Base-by-base conservation (phyloP, 768 basidiomycete species). In the Strobilomyces dryophilus region DNA sequence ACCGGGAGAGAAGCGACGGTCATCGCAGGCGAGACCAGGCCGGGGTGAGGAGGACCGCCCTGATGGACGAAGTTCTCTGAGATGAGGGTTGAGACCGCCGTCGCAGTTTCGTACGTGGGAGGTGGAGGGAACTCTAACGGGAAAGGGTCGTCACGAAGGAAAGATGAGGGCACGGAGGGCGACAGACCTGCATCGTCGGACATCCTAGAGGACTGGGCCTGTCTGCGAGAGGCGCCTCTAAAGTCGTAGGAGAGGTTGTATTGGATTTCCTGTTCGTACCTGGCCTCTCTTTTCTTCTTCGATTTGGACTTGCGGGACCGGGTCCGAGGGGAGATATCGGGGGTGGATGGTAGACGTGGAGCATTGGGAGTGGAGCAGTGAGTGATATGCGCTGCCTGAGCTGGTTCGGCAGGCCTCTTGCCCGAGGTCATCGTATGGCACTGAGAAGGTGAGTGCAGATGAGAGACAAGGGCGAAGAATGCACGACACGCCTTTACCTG, bases 121-220 rank as follows among this genome's bases (percentile, higher is more conserved):
- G 89, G 88, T 12, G 89, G 89, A 8, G 84, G 85, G 62, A 85
- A 86, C 63, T 87, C 79, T 66, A 12, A 24, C 74, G 69, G 29
- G 24, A 74, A 70, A 27, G 56, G 43, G 27, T 54, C 37, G 57
- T 48, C 42, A 54, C 7, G 47, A 54, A 46, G n/a, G 17, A 24
- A 26, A 26, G 41, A 10, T 20, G 31, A 8, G 47, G 8, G 49
- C 4, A 45, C 2, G 32, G 36, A 45, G 18, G 45, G 39, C n/a
- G 45, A 66, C 62, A 1, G 53, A 73, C 73, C 69, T 54, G 64
- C 53, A 51, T 69, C 73, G 42, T 70, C 61, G 18, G 49, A 58
- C 55, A 66, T 69, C 56, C 65, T 59, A 18, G 61, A 58, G 49
- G 67, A 39, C 45, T 58, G 62, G 1, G 58, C 47, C 31, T 64